Evolutionary conservation across 768 basidiomycete genomes (phyloP).

Genomic region (Boletus subcaerulescens): DNA sequence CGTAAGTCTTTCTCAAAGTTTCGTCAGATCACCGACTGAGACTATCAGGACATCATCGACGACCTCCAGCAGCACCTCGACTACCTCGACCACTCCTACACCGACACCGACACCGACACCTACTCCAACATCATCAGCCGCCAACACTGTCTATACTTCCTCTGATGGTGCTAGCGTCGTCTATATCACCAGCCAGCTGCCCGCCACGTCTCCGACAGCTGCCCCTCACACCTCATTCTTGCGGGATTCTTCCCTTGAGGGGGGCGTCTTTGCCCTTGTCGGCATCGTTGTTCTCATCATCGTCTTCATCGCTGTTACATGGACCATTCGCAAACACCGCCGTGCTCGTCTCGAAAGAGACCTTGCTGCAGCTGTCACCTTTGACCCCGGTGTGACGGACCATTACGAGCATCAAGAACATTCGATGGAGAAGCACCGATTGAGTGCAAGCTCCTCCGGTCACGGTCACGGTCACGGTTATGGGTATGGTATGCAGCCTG

Average conservation of each 20-base stretch:
- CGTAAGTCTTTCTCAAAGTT: constrained; percentile 18
- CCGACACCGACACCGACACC: constrained; percentile 3
- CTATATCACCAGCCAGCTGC: constrained; percentile 32
- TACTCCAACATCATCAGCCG: background rate
- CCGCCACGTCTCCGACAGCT: constrained; percentile 24
- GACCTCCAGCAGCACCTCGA: constrained; percentile 12
- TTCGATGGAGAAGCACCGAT: constrained; percentile 17
- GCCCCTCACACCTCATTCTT: constrained; percentile 45
- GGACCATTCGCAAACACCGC: constrained; percentile 47
- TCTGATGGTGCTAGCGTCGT: constrained; percentile 27
- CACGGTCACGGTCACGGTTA: constrained; percentile 23
- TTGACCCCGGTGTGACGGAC: constrained; percentile 41
- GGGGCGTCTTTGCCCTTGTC: constrained; percentile 52
- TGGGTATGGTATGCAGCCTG: constrained; percentile 14
- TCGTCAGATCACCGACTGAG: background rate
- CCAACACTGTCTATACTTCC: constrained; percentile 17
- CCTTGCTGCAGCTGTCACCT: constrained; percentile 46
- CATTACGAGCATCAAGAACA: constrained; percentile 25
- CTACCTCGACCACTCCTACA: constrained; percentile 4
- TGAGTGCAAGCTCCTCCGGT: constrained; percentile 26
- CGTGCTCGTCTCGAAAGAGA: constrained; percentile 37
- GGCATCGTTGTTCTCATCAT: constrained; percentile 48
- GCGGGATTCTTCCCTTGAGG: constrained; percentile 62
- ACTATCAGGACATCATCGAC: constrained; percentile 9
- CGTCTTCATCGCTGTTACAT: constrained; percentile 43